Evolutionary conservation across 371 early-diverging fungal genomes (phyloP).

Genomic region (Lichtheimia ramosa): DNA sequence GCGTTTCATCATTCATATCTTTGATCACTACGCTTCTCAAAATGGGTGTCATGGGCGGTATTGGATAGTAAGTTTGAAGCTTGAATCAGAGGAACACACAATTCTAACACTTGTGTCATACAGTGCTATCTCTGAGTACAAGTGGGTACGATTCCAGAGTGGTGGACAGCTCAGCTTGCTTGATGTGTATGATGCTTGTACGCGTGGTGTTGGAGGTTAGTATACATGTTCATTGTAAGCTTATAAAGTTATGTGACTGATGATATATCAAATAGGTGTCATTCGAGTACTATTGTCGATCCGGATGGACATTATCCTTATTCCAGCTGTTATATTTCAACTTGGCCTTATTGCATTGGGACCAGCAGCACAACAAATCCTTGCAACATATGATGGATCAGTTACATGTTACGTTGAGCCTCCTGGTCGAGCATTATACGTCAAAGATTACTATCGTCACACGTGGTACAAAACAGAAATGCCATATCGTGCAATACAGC

Average conservation of each 20-base stretch:
- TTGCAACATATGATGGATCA: not conserved
- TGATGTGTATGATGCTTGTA: constrained; percentile 30
- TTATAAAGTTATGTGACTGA: not conserved
- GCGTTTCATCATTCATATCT: constrained; percentile 19
- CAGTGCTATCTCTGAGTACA: constrained; percentile 31
- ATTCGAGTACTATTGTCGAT: constrained; percentile 8
- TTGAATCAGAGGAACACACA: not conserved
- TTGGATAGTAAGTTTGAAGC: constrained; percentile 20
- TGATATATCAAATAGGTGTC: constrained; percentile 9
- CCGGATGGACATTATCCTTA: constrained; percentile 19
- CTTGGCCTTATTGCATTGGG: constrained; percentile 22
- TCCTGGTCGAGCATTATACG: not conserved
- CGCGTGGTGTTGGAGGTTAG: constrained; percentile 27
- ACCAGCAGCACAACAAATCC: constrained; percentile 22
- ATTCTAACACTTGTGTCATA: not conserved
- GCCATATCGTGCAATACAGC: too few relatives aligned
- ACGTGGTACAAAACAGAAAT: too few relatives aligned
- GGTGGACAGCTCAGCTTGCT: constrained; percentile 21
- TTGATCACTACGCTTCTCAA: constrained; percentile 15
- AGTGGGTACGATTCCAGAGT: constrained; percentile 25
- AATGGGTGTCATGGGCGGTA: constrained; percentile 26
- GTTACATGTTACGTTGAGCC: too few relatives aligned
- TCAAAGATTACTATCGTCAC: too few relatives aligned
- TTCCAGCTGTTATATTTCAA: constrained; percentile 25
- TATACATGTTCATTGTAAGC: not conserved